Percentiles rank a stretch among this genome's conserved stretches.
phyloP scores from a whole-genome alignment of 495 filamentous ascomycete genomes.

The Trichocladium antarcticum region DNA sequence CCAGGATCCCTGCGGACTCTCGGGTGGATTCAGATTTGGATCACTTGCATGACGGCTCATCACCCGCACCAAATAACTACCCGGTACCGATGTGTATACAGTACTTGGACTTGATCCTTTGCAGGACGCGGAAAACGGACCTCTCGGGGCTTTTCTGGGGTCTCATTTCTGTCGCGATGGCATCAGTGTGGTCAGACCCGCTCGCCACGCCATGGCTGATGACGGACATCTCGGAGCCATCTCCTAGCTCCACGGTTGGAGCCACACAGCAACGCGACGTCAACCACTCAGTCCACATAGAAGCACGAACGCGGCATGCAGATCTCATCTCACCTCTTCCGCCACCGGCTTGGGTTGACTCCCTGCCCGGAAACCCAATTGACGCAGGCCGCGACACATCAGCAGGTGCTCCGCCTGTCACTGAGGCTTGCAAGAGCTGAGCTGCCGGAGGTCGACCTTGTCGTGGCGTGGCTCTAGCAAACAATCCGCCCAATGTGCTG shows the following conservation, averaged over 20 bases:
- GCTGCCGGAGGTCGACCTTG: too few species aligned
- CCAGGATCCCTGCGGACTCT: background rate
- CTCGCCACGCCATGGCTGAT: constrained; percentile 5
- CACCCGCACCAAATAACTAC: too few species aligned
- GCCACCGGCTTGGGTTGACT: background rate
- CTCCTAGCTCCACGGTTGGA: too few species aligned
- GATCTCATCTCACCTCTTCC: constrained; percentile 2
- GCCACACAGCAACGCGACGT: too few species aligned
- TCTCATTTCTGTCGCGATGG: background rate
- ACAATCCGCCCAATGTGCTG: background rate
- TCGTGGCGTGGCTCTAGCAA: constrained; percentile 1
- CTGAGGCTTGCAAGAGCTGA: background rate
- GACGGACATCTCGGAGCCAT: constrained; percentile 7
- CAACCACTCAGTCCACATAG: too few species aligned
- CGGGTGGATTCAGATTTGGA: constrained; percentile 1
- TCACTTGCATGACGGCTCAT: too few species aligned
- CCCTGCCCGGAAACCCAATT: background rate
- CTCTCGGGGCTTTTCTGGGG: constrained; percentile 2
- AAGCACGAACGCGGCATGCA: background rate
- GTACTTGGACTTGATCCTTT: constrained; percentile 3
- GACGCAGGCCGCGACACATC: constrained; percentile 2
- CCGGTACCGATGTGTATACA: too few species aligned
- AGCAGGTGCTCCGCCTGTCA: background rate
- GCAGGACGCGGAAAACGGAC: background rate
- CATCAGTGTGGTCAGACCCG: constrained; percentile 8